Conservation (phyloP, 1,284 basidiomycete genomes). For the Leccinum angustisporum region DNA sequence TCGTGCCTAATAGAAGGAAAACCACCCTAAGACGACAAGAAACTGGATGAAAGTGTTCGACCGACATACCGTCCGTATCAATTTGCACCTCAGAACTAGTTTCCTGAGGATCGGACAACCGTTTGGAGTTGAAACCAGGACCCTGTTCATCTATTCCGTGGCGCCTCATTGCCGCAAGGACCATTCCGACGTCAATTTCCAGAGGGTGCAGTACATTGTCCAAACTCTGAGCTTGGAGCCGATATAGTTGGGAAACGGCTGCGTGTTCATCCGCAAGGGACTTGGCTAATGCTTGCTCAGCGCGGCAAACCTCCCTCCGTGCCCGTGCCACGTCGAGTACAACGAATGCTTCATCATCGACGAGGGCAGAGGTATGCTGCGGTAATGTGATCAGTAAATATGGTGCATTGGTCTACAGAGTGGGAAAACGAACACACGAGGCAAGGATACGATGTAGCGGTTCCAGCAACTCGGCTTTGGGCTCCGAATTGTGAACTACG, state of each 20-base stretch:
- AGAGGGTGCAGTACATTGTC: not conserved
- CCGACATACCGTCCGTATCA: not conserved
- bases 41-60: not conserved
- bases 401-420: not conserved
- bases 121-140: not conserved
- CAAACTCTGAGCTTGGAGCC: not conserved
- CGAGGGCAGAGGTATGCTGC: not conserved
- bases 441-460: not conserved
- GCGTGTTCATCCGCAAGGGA: not conserved
- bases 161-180: not conserved
- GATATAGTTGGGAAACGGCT: not conserved
- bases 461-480: not conserved
- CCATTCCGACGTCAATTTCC: not conserved
- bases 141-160: not conserved
- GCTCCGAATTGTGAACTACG: not conserved
- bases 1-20: not conserved
- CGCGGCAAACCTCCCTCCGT: not conserved
- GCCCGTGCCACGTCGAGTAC: not conserved
- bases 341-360: not conserved
- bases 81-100: not conserved
- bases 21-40: not conserved
- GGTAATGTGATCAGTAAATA: not conserved
- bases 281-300: not conserved
- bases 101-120: not conserved
- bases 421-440: not conserved